phyloP scores from a whole-genome alignment of 164 flowering plant species.

The Annona squamosa region DNA sequence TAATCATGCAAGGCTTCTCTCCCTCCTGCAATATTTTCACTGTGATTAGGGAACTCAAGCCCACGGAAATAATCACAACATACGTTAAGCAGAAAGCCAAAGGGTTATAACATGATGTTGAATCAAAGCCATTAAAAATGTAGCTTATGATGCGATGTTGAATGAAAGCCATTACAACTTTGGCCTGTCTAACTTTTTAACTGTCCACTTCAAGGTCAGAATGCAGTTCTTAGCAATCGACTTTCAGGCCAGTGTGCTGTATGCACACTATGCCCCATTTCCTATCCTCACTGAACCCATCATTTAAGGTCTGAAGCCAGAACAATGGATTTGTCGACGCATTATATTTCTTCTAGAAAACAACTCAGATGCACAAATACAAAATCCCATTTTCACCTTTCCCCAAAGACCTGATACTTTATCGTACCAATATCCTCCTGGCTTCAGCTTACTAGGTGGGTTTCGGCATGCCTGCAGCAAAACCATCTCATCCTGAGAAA shows the following conservation, averaged over 20 bases:
- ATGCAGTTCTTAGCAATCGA: not conserved
- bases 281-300: not conserved
- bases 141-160: not conserved
- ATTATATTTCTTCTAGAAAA: not conserved
- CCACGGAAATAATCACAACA: slow-evolving; percentile 3
- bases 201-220: not conserved
- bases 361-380: not conserved
- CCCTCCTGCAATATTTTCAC: slow-evolving; percentile 64
- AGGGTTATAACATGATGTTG: not conserved
- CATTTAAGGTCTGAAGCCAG: not conserved
- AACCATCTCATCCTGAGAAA: slow-evolving; percentile 69
- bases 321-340: not conserved
- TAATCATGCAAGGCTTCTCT: slow-evolving; percentile 70
- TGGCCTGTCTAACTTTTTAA: not conserved
- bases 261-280: not conserved
- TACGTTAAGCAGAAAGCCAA: not conserved
- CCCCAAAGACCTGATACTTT: slow-evolving; percentile 99
- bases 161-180: not conserved
- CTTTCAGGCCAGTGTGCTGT: not conserved
- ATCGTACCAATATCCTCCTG: slow-evolving; percentile 98
- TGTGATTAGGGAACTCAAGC: slow-evolving; percentile 10
- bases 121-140: not conserved
- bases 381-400: slow-evolving; percentile 52
- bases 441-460: slow-evolving; percentile 91
- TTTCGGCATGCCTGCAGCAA: slow-evolving; percentile 60